Percentiles rank a stretch among this genome's conserved stretches.
Evolutionary conservation across 164 flowering plant species (phyloP).

Genomic region (Sedum album): DNA sequence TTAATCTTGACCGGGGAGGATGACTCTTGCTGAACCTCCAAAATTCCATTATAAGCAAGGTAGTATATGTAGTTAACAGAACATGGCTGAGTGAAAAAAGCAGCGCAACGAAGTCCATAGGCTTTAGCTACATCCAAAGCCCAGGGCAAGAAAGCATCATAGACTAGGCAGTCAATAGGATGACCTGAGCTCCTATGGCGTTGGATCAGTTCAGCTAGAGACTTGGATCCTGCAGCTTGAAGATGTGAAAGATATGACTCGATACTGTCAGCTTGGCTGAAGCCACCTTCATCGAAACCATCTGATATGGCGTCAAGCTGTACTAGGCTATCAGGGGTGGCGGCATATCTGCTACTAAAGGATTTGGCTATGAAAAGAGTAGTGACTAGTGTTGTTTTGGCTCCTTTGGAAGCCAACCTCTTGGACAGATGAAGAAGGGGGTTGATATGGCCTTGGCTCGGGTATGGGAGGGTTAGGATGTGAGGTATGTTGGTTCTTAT

Average conservation of each 20-base stretch:
- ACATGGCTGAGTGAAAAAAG: conserved; percentile 20
- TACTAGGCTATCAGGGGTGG: neutral
- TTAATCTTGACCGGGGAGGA: neutral
- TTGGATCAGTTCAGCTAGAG: conserved; percentile 10
- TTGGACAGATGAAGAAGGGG: conserved; percentile 45
- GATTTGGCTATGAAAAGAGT: conserved; percentile 19
- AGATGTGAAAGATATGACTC: conserved; percentile 9
- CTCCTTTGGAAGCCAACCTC: conserved; percentile 27
- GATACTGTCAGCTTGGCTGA: conserved; percentile 8
- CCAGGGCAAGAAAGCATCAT: conserved; percentile 20
- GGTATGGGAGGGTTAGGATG: conserved; percentile 26
- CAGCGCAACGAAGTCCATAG: conserved; percentile 9
- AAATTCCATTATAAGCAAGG: conserved; percentile 13
- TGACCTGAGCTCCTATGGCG: neutral
- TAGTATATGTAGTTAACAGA: conserved; percentile 17
- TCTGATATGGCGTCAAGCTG: conserved; percentile 21
- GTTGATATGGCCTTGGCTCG: conserved; percentile 48
- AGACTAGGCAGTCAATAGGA: conserved; percentile 13
- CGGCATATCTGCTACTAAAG: neutral
- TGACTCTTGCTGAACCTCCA: neutral
- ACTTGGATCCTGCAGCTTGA: neutral
- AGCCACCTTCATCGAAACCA: conserved; percentile 25
- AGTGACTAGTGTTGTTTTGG: conserved; percentile 30
- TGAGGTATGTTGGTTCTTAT: conserved; percentile 13
- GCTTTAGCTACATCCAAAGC: conserved; percentile 15